phyloP scores from a whole-genome alignment of 345 rosid genomes.

The Eutrema heterophyllum region DNA sequence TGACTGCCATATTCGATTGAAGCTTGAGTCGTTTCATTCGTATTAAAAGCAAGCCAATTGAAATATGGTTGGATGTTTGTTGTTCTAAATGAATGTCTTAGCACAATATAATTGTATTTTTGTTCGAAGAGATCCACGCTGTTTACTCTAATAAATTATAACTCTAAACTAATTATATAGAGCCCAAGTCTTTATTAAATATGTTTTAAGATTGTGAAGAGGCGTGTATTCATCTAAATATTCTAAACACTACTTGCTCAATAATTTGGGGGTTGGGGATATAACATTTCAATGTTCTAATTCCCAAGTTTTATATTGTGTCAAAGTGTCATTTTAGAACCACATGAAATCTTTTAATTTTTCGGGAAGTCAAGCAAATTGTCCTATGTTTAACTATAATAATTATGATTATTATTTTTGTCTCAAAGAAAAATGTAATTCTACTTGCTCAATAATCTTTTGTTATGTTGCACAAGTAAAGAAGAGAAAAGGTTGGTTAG shows the following conservation, averaged over 20 bases:
- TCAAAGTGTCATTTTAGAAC: neutral
- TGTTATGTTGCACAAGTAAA: neutral
- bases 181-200: neutral
- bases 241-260: constrained; percentile 6
- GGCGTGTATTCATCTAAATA: neutral
- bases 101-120: neutral
- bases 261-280: neutral
- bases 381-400: neutral
- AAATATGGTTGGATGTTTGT: neutral
- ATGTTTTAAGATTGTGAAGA: neutral
- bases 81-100: neutral
- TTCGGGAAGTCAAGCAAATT: neutral
- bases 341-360: neutral
- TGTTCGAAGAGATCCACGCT: neutral
- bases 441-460: too few species aligned
- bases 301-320: neutral
- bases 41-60: neutral
- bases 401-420: neutral
- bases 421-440: neutral
- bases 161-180: neutral
- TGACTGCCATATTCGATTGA: neutral
- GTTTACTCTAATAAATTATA: neutral
- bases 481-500: neutral
- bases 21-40: neutral
- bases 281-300: neutral